These are phyloP conservation scores for Candida glucosophila DNA, from an alignment of 1,139 yeast genomes.

Conservation along the genomic window DNA sequence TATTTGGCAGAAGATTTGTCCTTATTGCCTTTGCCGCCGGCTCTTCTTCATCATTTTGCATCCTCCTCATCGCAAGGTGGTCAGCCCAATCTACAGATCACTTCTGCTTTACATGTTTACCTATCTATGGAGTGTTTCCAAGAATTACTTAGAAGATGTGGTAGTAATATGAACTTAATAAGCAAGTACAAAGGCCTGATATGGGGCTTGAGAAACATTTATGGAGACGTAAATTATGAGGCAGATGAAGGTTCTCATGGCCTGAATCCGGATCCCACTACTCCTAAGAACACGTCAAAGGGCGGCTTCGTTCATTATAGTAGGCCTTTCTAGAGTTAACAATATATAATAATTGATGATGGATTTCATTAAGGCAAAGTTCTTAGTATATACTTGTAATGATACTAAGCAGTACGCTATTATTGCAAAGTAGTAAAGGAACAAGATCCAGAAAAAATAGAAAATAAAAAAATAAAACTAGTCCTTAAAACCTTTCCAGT, in stretches of 20 bases:
- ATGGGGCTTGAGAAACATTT: slow-evolving; percentile 37
- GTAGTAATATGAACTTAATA: slow-evolving; percentile 26
- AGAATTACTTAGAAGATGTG: slow-evolving; percentile 40
- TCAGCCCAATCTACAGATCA: slow-evolving; percentile 34
- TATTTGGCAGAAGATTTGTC: slow-evolving; percentile 52
- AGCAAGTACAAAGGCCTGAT: slow-evolving; percentile 41
- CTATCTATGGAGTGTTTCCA: slow-evolving; percentile 51
- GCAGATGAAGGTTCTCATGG: background rate
- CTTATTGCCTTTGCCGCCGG: slow-evolving; percentile 42
- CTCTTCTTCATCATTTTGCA: slow-evolving; percentile 40
- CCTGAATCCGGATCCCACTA: slow-evolving; percentile 12
- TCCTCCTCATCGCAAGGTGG: slow-evolving; percentile 20
- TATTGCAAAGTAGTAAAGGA: no score
- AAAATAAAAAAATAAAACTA: no score
- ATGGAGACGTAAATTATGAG: slow-evolving; percentile 4
- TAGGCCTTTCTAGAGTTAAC: slow-evolving; percentile 23
- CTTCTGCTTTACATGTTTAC: slow-evolving; percentile 43
- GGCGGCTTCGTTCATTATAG: slow-evolving; percentile 25
- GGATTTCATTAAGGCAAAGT: no score
- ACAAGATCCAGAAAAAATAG: no score
- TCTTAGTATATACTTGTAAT: no score
- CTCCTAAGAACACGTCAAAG: slow-evolving; percentile 15
- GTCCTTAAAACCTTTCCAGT: slow-evolving; percentile 17
- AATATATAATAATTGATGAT: no score
- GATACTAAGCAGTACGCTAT: no score